A percentile compares a stretch with the other conserved stretches of the same genome.
Evolutionary conservation across 139 green algal genomes (phyloP).

Genomic region (Micractinium conductrix): DNA sequence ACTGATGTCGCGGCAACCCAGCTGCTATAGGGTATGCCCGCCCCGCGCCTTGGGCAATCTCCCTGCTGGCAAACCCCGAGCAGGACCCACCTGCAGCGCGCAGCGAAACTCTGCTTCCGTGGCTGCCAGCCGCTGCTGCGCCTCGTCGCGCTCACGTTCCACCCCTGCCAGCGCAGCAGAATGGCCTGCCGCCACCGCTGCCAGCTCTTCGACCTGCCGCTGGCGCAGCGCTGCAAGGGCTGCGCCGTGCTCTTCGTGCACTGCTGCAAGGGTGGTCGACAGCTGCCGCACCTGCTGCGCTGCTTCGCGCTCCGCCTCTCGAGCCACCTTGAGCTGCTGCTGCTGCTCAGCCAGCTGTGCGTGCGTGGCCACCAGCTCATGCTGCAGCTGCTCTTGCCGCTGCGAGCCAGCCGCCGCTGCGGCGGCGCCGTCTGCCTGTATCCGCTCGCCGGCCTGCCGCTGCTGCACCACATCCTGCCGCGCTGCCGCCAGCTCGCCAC

Average conservation of each 20-base stretch:
- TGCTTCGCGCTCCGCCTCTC: constrained; percentile 3
- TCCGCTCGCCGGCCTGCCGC: constrained; percentile 47
- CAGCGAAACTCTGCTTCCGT: constrained; percentile 52
- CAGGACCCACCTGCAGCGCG: constrained; percentile 36
- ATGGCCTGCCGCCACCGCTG: neutral
- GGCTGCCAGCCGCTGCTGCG: constrained; percentile 37
- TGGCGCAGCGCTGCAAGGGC: constrained; percentile 41
- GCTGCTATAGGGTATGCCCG: too few species aligned
- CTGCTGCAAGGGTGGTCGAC: constrained; percentile 22
- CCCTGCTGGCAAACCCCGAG: neutral
- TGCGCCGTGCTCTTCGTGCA: constrained; percentile 47
- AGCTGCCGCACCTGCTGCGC: constrained; percentile 28
- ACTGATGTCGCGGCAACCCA: too few species aligned
- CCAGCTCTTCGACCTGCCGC: constrained; percentile 32
- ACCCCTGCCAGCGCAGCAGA: constrained; percentile 4
- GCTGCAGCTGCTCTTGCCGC: constrained; percentile 36
- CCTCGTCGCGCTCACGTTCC: constrained; percentile 14
- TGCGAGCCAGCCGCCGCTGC: constrained; percentile 31
- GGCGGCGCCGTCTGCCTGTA: constrained; percentile 41
- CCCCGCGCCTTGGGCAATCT: too few species aligned
- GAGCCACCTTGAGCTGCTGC: neutral
- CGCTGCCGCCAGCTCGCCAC: constrained; percentile 18
- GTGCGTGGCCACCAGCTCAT: neutral
- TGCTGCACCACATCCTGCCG: constrained; percentile 50
- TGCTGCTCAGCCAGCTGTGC: neutral